Evolutionary conservation across 345 rosid genomes (phyloP), one percentile per base, ranked within the genome.

Genomic region (Ailanthus altissimus): DNA sequence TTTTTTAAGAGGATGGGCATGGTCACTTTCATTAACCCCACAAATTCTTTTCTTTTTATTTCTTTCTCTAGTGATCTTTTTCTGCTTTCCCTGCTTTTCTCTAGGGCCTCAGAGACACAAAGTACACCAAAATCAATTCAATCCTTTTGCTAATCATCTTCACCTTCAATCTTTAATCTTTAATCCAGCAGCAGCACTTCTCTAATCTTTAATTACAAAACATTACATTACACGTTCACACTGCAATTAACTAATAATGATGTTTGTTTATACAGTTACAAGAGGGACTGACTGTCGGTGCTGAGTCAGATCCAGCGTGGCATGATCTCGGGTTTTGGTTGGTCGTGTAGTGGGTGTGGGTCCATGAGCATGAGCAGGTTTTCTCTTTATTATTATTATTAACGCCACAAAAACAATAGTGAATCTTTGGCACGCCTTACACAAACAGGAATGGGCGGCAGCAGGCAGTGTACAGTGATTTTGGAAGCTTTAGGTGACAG

Each of bases 11-110:
- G n/a, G 38, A 32, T 32, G 38, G 38, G 38, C 38, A 32, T 32
- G 38, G 38, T 83, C 84, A 5, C 71, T 76, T 69, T 85, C 85
- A 75, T 18, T 32, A 68, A 15, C 79, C 18, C 36, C 40, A 28
- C 38, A 16, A 11, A 21, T 7, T 42, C 25, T 18, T 20, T 7
- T 46, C 46, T 46, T 18, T 10, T 23, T 20, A 11, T 20, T 9
- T 5, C n/a, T 47, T 11, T 6, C 38, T 58, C 10, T 32, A 6
- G 11, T 65, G n/a, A 15, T 16, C 8, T 15, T 50, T 70, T 25
- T 23, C n/a, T 72, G 13, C n/a, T 59, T 43, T 67, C n/a, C 15
- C 10, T 40, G 14, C 7, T 38, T 45, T 9, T 16, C 6, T 43
- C 21, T 43, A 20, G 13, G 45, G 26, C 28, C 59, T 20, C 4